Evolutionary conservation across 2,329 filamentous ascomycete genomes (phyloP), one percentile per base, ranked within the genome.

Genomic region (Gremmenia infestans): DNA sequence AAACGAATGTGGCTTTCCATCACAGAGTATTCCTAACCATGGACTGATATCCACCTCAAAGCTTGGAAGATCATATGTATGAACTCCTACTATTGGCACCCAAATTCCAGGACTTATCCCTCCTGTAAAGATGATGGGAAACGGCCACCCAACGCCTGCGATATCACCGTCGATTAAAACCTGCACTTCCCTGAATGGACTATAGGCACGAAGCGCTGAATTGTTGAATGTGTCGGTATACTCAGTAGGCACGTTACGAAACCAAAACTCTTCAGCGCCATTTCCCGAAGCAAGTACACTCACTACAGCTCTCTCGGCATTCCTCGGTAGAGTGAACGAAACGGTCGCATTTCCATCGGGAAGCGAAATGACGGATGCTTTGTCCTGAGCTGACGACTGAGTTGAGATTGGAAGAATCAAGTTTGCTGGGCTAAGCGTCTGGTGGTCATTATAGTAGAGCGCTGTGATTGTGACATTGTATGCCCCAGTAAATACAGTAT

Each of bases 181-280:
- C 64, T 91, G 87, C 1, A 92, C 77, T 71, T 94, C 89, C 25
- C 89, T 81, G 68, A 88, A 92, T 1, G 88, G 82, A 5, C 85
- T 85, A 64, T 82, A 81, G 0, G 28, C 28, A 32, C 2, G 28
- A 0, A 89, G 74, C 15, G 54, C 49, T 1, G 72, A 69, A 12
- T 80, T 81, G 1, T 78, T 77, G 67, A 91, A 91, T 2, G 79
- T 77, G 28, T 76, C 60, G 2, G 74, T 75, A 60, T 84, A 81
- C 11, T 79, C 80, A 37, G 83, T 78, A 1, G 86, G 81, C 1
- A 90, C 83, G 66, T 92, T 91, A 54, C 78, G 82, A 81, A 86
- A 92, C 88, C 89, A 93, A 64, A 91, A 92, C 69, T 93, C 89
- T 72, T 93, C 89, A n/a, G 77, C 73, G 0, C 78, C 78, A 68